These are phyloP conservation scores for Alloteropsis semialata DNA, from an alignment of 176 grass and related monocot genomes.

Conservation along the genomic window DNA sequence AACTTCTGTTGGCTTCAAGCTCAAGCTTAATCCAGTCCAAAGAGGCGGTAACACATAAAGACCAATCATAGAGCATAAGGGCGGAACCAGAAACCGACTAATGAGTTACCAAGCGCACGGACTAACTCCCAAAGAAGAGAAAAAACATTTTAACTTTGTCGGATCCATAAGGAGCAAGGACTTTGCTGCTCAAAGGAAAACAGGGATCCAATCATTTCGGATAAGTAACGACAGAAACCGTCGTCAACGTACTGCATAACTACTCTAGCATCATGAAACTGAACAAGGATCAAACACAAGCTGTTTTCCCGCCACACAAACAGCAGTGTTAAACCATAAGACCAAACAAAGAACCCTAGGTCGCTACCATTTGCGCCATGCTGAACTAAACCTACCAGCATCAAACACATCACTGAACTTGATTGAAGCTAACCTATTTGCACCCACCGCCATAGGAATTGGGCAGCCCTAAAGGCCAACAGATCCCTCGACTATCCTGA, in stretches of 20 bases:
- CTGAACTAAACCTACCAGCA: neutral
- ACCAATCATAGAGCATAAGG: neutral
- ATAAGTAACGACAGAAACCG: neutral
- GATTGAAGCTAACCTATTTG: neutral
- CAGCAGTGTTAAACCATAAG: neutral
- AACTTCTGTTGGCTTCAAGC: neutral
- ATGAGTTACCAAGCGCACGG: neutral
- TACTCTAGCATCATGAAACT: neutral
- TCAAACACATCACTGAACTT: neutral
- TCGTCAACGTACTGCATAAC: neutral
- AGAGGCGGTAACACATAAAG: neutral
- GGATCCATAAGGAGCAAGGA: neutral
- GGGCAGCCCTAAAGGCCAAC: neutral
- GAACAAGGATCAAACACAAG: neutral
- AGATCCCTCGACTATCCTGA: neutral
- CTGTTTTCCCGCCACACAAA: constrained; percentile 1
- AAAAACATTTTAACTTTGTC: neutral
- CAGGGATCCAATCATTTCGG: neutral
- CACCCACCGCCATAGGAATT: neutral
- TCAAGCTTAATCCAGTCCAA: neutral
- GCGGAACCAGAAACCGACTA: neutral
- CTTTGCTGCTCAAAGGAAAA: neutral
- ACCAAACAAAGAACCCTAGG: neutral
- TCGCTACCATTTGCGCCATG: neutral
- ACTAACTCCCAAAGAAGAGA: neutral